Evolutionary conservation across 768 basidiomycete species (phyloP).

Genomic region (Trametes elegans): DNA sequence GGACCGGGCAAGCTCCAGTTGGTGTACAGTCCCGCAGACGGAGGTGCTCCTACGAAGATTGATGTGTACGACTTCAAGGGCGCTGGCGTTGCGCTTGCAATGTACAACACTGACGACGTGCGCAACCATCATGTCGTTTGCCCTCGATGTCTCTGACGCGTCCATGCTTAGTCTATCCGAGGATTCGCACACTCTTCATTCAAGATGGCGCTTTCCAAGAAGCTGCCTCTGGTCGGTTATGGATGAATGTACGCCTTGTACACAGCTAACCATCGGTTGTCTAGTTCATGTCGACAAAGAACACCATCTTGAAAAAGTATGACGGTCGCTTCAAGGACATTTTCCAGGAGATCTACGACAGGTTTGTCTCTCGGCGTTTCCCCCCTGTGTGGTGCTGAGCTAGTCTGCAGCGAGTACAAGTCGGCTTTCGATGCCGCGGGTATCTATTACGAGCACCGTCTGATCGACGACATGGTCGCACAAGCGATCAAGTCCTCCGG

Average conservation of each 20-base stretch:
- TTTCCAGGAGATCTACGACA: conserved; percentile 94
- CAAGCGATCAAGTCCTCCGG: conserved; percentile 96
- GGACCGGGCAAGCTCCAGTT: conserved; percentile 94
- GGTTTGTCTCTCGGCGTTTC: conserved; percentile 33
- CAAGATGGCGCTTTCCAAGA: conserved; percentile 89
- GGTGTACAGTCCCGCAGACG: conserved; percentile 81
- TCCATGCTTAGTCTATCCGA: conserved; percentile 62
- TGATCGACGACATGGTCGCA: conserved; percentile 98
- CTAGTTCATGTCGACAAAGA: conserved; percentile 97
- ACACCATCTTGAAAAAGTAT: conserved; percentile 96
- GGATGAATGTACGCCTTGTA: background rate
- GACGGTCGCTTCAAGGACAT: conserved; percentile 99
- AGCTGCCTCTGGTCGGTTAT: conserved; percentile 63
- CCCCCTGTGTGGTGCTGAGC: background rate
- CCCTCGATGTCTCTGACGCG: no score
- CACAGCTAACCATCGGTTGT: background rate
- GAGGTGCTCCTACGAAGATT: conserved; percentile 61
- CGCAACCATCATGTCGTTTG: background rate
- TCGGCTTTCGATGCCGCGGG: conserved; percentile 62
- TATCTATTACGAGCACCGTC: conserved; percentile 93
- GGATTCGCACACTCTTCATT: conserved; percentile 98
- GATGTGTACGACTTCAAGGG: conserved; percentile 95
- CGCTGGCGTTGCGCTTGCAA: conserved; percentile 89
- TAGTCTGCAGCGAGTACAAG: conserved; percentile 57
- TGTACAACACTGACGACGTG: conserved; percentile 98